Evolutionary conservation across 23 red algal genomes (phyloP).

Genomic region (Cyanidium caldarium): DNA sequence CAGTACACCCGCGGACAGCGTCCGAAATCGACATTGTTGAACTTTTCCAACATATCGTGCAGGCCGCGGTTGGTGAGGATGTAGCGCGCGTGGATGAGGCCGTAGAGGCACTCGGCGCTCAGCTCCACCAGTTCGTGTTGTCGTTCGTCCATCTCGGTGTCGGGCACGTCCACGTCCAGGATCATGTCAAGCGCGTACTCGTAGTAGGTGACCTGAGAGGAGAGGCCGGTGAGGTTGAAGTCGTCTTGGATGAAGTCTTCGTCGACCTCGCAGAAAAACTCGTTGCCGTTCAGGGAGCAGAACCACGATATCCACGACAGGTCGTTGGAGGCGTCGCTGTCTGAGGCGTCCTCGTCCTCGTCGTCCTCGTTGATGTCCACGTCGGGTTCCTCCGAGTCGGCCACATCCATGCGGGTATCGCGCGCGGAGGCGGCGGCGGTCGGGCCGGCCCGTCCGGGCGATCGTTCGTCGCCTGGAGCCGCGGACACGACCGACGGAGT

Average conservation of each 20-base stretch:
- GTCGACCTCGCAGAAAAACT: conserved; percentile 98
- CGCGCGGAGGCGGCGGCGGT: no score
- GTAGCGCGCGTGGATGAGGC: conserved; percentile 90
- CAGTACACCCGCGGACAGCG: conserved; percentile 90
- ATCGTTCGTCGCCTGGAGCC: no score
- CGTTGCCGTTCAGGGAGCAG: conserved; percentile 87
- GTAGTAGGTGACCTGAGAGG: conserved; percentile 88
- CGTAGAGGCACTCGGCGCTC: conserved; percentile 80
- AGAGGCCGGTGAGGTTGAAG: conserved; percentile 83
- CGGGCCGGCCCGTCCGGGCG: no score
- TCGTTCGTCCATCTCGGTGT: conserved; percentile 79
- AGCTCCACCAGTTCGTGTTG: conserved; percentile 93
- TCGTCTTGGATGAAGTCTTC: conserved; percentile 99
- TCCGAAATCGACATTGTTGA: conserved; percentile 66
- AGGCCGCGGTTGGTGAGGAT: conserved; percentile 85
- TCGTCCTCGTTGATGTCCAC: no score
- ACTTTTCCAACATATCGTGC: conserved; percentile 90
- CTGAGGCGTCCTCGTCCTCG: no score
- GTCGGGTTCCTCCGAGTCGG: no score
- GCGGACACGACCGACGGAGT: no score
- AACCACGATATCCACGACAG: conserved; percentile 96
- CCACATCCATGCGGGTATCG: no score
- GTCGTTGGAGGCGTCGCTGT: conserved; percentile 29
- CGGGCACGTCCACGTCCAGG: conserved; percentile 92
- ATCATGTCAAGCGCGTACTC: conserved; percentile 97